Conservation (phyloP, 306 rosid species). For the Lablab purpureus region DNA sequence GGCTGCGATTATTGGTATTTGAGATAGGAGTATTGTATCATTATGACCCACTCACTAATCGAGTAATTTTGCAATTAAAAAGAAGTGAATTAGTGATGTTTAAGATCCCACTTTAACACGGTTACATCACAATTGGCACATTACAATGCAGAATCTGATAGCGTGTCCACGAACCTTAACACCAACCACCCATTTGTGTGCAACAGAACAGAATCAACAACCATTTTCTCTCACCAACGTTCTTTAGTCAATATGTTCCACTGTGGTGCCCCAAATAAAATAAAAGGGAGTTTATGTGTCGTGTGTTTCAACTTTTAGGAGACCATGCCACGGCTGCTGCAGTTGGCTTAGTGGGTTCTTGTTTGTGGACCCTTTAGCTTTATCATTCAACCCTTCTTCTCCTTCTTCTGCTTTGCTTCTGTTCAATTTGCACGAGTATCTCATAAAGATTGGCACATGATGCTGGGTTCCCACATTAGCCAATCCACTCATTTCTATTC, state of each 20-base stretch:
- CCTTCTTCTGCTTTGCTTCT: neutral
- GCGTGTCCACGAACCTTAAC: neutral
- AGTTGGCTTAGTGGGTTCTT: neutral
- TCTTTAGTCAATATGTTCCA: slow-evolving; percentile 6
- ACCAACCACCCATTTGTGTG: slow-evolving; percentile 39
- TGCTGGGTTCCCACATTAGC: neutral
- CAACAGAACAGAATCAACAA: slow-evolving; percentile 4
- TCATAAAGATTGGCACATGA: neutral
- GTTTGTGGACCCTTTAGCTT: slow-evolving; percentile 16
- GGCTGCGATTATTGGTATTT: neutral
- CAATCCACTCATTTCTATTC: neutral
- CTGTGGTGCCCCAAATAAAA: slow-evolving; percentile 15
- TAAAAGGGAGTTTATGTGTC: slow-evolving; percentile 28
- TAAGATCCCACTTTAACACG: slow-evolving; percentile 38
- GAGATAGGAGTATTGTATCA: neutral
- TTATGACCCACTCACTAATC: slow-evolving; percentile 6
- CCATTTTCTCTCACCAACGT: neutral
- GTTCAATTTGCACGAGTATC: slow-evolving; percentile 14
- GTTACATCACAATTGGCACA: slow-evolving; percentile 41
- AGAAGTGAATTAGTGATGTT: slow-evolving; percentile 30
- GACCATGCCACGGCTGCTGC: slow-evolving; percentile 16
- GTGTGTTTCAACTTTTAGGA: slow-evolving; percentile 44
- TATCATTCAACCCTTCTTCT: neutral
- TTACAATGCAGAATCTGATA: slow-evolving; percentile 27
- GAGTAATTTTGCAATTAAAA: slow-evolving; percentile 4